A percentile compares a stretch with the other conserved stretches of the same genome.
Conservation (phyloP, 257 asterid species). For the Salvia hispanica region DNA sequence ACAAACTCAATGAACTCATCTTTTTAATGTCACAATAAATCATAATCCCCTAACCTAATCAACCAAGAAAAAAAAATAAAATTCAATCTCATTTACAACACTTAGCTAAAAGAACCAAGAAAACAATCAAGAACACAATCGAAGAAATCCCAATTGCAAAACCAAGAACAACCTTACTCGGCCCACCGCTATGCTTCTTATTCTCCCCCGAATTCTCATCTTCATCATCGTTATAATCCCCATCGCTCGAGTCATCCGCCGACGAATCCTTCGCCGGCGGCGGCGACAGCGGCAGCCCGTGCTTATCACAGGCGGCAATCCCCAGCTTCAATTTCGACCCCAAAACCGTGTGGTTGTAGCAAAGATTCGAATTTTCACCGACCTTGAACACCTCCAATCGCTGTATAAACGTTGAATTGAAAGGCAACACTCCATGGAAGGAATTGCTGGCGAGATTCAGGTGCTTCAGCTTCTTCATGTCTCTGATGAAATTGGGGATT, state of each 20-base stretch:
- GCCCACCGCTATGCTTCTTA: conserved; percentile 56
- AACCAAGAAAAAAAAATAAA: conserved; percentile 33
- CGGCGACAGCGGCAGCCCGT: conserved; percentile 80
- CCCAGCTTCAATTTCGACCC: conserved; percentile 79
- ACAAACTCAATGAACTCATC: background rate
- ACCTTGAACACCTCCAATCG: conserved; percentile 64
- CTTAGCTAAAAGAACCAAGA: conserved; percentile 72
- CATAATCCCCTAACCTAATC: conserved; percentile 34
- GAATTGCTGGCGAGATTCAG: conserved; percentile 71
- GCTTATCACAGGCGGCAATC: conserved; percentile 78
- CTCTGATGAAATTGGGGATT: conserved; percentile 62
- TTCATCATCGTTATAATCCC: conserved; percentile 42
- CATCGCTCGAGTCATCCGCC: conserved; percentile 42
- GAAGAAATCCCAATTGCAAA: conserved; percentile 85
- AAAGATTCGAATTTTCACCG: conserved; percentile 74
- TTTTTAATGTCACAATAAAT: conserved; percentile 4
- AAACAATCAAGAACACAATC: conserved; percentile 76
- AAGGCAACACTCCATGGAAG: conserved; percentile 83
- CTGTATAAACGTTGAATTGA: conserved; percentile 67
- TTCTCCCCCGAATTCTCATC: conserved; percentile 39
- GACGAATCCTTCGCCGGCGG: conserved; percentile 75
- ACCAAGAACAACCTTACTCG: conserved; percentile 90
- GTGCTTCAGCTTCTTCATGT: conserved; percentile 68
- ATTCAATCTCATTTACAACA: conserved; percentile 67
- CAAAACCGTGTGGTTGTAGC: conserved; percentile 64